A percentile compares a stretch with the other conserved stretches of the same genome.
These are phyloP conservation scores for Cladophialophora exuberans DNA, from an alignment of 2,329 filamentous ascomycete species.

Conservation along the genomic window DNA sequence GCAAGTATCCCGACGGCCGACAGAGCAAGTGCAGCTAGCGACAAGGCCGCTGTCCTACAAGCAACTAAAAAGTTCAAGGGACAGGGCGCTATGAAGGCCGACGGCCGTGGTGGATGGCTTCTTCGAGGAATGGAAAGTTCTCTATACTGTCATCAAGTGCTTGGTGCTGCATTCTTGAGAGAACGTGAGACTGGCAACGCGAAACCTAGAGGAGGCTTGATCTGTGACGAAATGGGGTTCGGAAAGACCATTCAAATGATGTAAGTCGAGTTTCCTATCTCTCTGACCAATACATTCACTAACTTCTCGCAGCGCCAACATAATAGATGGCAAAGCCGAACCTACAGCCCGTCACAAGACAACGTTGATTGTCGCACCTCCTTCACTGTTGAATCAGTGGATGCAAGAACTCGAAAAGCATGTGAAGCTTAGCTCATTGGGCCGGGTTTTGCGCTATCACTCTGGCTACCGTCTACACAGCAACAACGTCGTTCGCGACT, in stretches of 20 bases:
- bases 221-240: constrained; percentile 48
- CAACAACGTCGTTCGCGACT: constrained; percentile 29
- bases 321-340: constrained; percentile 39
- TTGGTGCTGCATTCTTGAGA: constrained; percentile 31
- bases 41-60: constrained; percentile 34
- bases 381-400: constrained; percentile 42
- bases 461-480: constrained; percentile 29
- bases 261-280: constrained; percentile 28
- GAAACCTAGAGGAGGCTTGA: constrained; percentile 41
- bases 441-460: constrained; percentile 34
- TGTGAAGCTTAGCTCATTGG: constrained; percentile 34
- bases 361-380: constrained; percentile 44
- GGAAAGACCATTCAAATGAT: constrained; percentile 46
- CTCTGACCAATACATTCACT: constrained; percentile 4
- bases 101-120: constrained; percentile 39
- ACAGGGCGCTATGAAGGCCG: constrained; percentile 30
- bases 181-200: constrained; percentile 25
- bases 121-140: constrained; percentile 39
- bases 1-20: constrained; percentile 37
- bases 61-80: constrained; percentile 38
- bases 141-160: constrained; percentile 41
- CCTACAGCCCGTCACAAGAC: constrained; percentile 32
- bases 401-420: constrained; percentile 39
- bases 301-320: constrained; percentile 37
- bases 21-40: constrained; percentile 31